These are phyloP conservation scores for Hyaloscypha bicolor DNA, from an alignment of 495 filamentous ascomycete species.

Conservation along the genomic window DNA sequence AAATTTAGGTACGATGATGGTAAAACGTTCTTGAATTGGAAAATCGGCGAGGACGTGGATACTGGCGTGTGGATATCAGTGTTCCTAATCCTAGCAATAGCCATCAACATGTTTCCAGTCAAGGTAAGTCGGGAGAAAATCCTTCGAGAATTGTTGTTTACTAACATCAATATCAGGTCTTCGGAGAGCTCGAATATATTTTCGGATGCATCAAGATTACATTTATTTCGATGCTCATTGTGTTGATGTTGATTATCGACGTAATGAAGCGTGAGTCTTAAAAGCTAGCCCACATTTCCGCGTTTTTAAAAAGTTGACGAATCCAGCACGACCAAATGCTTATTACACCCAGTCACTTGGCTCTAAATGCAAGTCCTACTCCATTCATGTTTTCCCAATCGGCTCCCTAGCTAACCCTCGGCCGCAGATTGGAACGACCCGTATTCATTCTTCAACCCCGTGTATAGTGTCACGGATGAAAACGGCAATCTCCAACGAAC, in stretches of 20 bases:
- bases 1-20: slow-evolving; percentile 47
- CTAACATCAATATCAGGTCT: slow-evolving; percentile 32
- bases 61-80: slow-evolving; percentile 47
- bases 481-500: slow-evolving; percentile 26
- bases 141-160: neutral
- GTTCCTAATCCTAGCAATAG: slow-evolving; percentile 42
- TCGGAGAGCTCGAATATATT: slow-evolving; percentile 52
- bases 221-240: slow-evolving; percentile 48
- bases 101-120: slow-evolving; percentile 49
- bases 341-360: slow-evolving; percentile 39
- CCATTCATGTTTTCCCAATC: neutral
- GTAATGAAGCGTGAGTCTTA: slow-evolving; percentile 35
- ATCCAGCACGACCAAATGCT: slow-evolving; percentile 35
- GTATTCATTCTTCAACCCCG: slow-evolving; percentile 40
- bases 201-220: slow-evolving; percentile 49
- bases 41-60: slow-evolving; percentile 36
- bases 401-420: neutral
- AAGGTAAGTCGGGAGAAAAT: slow-evolving; percentile 31
- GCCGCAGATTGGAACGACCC: slow-evolving; percentile 38
- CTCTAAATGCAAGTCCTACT: slow-evolving; percentile 37
- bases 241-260: slow-evolving; percentile 42
- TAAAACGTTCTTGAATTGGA: slow-evolving; percentile 44
- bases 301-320: neutral
- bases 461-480: slow-evolving; percentile 34
- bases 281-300: neutral